Evolutionary conservation across 768 basidiomycete genomes (phyloP).

Genomic region (Amanita fuliginea): DNA sequence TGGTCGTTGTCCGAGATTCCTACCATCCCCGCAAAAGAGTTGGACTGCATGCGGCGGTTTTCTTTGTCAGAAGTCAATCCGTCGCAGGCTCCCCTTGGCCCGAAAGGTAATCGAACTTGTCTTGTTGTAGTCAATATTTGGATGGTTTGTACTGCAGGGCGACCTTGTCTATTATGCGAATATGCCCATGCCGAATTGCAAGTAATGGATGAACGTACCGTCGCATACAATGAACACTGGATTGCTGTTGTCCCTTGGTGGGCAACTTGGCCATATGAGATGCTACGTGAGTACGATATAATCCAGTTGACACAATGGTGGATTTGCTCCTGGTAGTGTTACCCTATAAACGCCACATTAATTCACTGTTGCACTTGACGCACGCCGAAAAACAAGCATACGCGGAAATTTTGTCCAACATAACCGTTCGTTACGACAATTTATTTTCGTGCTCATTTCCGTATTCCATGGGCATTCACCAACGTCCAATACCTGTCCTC

Average conservation of each 20-base stretch:
- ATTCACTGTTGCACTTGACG: slow-evolving; percentile 52
- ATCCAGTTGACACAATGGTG: not conserved
- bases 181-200: slow-evolving; percentile 60
- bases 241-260: slow-evolving; percentile 88
- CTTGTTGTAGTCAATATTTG: not conserved
- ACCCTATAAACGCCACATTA: slow-evolving; percentile 69
- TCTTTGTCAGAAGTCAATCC: slow-evolving; percentile 21
- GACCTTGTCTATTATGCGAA: slow-evolving; percentile 68
- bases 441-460: slow-evolving; percentile 82
- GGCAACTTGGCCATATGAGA: slow-evolving; percentile 92
- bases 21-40: slow-evolving; percentile 55
- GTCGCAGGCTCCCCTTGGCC: slow-evolving; percentile 43
- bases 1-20: slow-evolving; percentile 75
- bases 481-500: slow-evolving; percentile 49
- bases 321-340: slow-evolving; percentile 38
- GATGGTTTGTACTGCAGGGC: slow-evolving; percentile 20
- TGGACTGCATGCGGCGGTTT: slow-evolving; percentile 45
- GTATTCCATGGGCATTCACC: slow-evolving; percentile 93
- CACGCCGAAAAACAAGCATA: slow-evolving; percentile 50
- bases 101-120: slow-evolving; percentile 22
- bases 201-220: slow-evolving; percentile 37
- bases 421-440: slow-evolving; percentile 67
- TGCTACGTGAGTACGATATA: slow-evolving; percentile 39
- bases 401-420: slow-evolving; percentile 52
- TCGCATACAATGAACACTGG: slow-evolving; percentile 67